These are phyloP conservation scores for Phytophthora idaei DNA, from an alignment of 352 stramenopile species.

Conservation along the genomic window DNA sequence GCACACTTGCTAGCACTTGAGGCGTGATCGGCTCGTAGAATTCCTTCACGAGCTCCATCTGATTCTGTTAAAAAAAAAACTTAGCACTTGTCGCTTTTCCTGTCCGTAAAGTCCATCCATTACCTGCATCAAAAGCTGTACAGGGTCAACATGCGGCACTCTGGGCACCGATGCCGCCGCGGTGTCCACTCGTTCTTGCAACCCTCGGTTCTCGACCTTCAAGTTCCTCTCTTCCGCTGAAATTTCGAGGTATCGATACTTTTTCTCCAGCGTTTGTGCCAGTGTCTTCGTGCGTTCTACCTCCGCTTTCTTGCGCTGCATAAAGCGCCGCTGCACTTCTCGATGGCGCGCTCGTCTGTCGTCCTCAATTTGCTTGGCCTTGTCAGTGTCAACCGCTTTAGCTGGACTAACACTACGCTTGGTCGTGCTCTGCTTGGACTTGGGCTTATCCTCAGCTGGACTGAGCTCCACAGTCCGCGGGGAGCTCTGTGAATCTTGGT, in stretches of 20 bases:
- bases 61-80: conserved; percentile 22
- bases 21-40: conserved; percentile 43
- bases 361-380: conserved; percentile 35
- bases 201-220: conserved; percentile 39
- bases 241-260: conserved; percentile 46
- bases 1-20: conserved; percentile 18
- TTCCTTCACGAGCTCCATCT: conserved; percentile 50
- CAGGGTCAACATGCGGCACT: conserved; percentile 23
- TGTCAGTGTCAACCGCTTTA: not conserved
- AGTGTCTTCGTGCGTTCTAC: conserved; percentile 43
- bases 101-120: not conserved
- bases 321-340: conserved; percentile 56
- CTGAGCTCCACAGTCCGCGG: conserved; percentile 24
- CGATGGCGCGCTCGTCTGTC: conserved; percentile 54
- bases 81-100: not conserved
- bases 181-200: conserved; percentile 27
- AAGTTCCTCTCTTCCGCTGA: conserved; percentile 39
- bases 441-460: conserved; percentile 11
- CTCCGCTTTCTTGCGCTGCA: conserved; percentile 63
- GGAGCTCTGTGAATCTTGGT: conserved; percentile 10
- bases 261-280: conserved; percentile 42
- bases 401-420: conserved; percentile 3
- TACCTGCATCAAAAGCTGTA: conserved; percentile 39
- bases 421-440: not conserved
- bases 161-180: conserved; percentile 6